A percentile compares a stretch with the other conserved stretches of the same genome.
Evolutionary conservation across 1,284 basidiomycete species (phyloP).

Genomic region (Athelia sp.): DNA sequence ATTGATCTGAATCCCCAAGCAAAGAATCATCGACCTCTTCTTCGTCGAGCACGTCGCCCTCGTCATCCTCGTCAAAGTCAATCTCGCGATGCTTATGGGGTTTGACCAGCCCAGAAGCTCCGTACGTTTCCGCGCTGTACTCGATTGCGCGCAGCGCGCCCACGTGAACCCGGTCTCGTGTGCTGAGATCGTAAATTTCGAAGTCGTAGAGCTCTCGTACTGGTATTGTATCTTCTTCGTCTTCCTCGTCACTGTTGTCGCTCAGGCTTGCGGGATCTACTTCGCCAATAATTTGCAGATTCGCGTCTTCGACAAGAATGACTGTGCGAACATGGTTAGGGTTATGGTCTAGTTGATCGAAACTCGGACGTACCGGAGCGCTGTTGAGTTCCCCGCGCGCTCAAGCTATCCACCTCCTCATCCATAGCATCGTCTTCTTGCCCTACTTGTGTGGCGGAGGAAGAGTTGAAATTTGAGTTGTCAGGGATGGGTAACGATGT

Average conservation of each 20-base stretch:
- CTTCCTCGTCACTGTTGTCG: constrained; percentile 15
- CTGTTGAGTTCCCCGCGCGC: too few relatives aligned
- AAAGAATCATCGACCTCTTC: constrained; percentile 12
- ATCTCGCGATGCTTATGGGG: constrained; percentile 23
- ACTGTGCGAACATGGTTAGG: neutral
- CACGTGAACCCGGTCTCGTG: constrained; percentile 30
- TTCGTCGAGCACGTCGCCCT: constrained; percentile 17
- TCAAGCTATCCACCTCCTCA: neutral
- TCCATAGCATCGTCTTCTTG: neutral
- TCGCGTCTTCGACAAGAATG: constrained; percentile 23
- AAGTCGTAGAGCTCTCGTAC: constrained; percentile 49
- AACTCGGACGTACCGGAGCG: too few relatives aligned
- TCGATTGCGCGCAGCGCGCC: constrained; percentile 27
- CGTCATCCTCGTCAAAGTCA: constrained; percentile 16
- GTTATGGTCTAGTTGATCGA: too few relatives aligned
- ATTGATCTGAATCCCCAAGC: constrained; percentile 9
- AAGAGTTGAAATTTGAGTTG: neutral
- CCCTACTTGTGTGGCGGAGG: neutral
- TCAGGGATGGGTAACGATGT: too few relatives aligned
- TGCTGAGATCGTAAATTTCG: constrained; percentile 36
- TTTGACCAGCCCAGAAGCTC: constrained; percentile 30
- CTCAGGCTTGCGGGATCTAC: constrained; percentile 13
- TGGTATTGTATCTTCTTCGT: constrained; percentile 35
- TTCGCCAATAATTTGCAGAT: constrained; percentile 33
- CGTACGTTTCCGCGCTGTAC: constrained; percentile 12